Base-by-base conservation (phyloP, 2,329 filamentous ascomycete genomes). In the Neocatenulostroma microsporum region DNA sequence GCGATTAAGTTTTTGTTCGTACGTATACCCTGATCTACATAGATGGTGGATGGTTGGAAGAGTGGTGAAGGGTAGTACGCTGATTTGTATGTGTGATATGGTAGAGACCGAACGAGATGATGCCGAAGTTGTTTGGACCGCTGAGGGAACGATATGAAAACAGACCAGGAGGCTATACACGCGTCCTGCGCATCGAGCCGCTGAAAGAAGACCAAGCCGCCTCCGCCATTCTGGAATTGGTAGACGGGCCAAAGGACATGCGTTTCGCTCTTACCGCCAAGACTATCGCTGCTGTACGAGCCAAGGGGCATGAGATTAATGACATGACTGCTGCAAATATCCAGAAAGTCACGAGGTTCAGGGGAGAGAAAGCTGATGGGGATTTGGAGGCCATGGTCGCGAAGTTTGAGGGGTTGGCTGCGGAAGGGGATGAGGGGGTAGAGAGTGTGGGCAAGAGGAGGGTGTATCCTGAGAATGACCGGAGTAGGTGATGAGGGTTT, bases 191-290 rank as follows among this genome's bases (percentile, higher is more conserved):
- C 50, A 87, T 93, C 47, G 89, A 96, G 64, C 84, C 91, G 39
- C 76, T 83, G 54, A 86, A 89, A 62, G 74, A 76, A 55, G 89
- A 96, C 62, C 86, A 95, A 66, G 89, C 84, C 7, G 76, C 80
- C 46, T 88, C 82, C 21, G 89, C 91, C 15, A 88, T 98, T 46
- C 79, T 98, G 31, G 87, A 96, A 65, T 76, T 98, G 21, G 88
- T 98, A 44, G 91, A 98, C 63, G 88, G 89, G 23, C 86, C 87
- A 21, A 83, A 81, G 60, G 91, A 98, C 63, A 84, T 94, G 69
- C 83, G 88, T 21, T 95, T 95, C 66, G 85, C 86, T 54, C 80
- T 96, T 75, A 94, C 88, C 3, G 91, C 91, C 18, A 83, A 82
- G 51, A 80, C 85, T 0, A 72, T 96, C 5, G 85, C 84, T 28